Evolutionary conservation across 495 filamentous ascomycete genomes (phyloP), one percentile per base, ranked within the genome.

Genomic region (Trichocladium antarcticum): DNA sequence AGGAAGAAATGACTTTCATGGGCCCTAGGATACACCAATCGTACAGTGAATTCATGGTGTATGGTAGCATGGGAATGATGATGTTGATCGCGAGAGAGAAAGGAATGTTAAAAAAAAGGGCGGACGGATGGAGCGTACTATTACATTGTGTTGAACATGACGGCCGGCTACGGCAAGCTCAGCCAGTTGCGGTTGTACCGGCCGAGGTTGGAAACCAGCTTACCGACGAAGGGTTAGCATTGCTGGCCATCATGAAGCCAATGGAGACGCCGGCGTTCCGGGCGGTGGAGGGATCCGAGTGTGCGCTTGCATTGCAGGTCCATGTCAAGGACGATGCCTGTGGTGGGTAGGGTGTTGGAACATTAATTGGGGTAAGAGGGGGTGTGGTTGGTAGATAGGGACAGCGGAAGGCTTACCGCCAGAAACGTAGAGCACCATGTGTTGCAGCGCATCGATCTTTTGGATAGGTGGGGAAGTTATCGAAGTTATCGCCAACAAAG

Each of bases 131-230:
- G 68, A 37, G 66, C 68, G 21, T 67, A 71, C 45, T 71, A 66
- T 35, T 66, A 71, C 29, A 66, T 66, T 8, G 68, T 71, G 51
- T 63, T 68, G 49, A 71, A 71, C 68, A 71, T 71, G 24, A 71
- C 66, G 0, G 66, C 65, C 6, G 65, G 51, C 36, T 71, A 71
- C 0, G 68, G 68, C 31, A 71, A 50, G 11, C 60, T 56, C 12
- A 71, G 59, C 68, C 68, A 71, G 29, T 58, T 45, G 20, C 55
- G 52, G 53, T 71, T 67, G 31, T 68, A 71, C 1, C 46, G 37
- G 14, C 28, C 24, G 0, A 71, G 59, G 27, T 66, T 64, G 24
- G 39, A 16, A 8, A 71, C 63, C 15, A 69, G 35, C 19, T 56
- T 39, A 16, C 57, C 52, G 5, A 71, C 62, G 37, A 63, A 71